A percentile compares a stretch with the other conserved stretches of the same genome.
Conservation (phyloP, 352 stramenopile genomes). For the Phytophthora vignae region DNA sequence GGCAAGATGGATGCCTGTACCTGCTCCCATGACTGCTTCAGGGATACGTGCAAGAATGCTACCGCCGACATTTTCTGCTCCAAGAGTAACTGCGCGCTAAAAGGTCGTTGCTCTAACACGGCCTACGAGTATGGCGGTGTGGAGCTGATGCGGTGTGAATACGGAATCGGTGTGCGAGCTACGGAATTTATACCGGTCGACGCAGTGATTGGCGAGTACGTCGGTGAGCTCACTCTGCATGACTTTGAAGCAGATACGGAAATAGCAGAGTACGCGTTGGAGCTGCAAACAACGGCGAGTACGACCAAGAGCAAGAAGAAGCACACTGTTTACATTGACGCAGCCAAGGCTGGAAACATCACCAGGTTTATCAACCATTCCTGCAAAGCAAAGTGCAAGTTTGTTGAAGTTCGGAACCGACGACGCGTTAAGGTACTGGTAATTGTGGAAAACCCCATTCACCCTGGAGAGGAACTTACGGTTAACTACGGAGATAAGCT, state of each 20-base stretch:
- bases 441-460: too few relatives aligned
- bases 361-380: too few relatives aligned
- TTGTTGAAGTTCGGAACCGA: too few relatives aligned
- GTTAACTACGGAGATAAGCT: too few relatives aligned
- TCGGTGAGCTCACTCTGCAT: background rate
- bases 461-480: too few relatives aligned
- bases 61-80: background rate
- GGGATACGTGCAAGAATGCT: background rate
- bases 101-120: background rate
- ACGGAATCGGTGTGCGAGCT: background rate
- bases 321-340: background rate
- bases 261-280: background rate
- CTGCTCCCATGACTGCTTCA: background rate
- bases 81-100: background rate
- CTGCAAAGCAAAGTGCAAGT: too few relatives aligned
- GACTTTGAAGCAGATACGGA: background rate
- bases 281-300: background rate
- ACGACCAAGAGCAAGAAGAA: background rate
- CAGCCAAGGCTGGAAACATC: background rate
- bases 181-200: background rate
- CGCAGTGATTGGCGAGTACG: background rate
- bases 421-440: too few relatives aligned
- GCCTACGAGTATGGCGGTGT: background rate
- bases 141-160: background rate
- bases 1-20: background rate